These are phyloP conservation scores for Fusarium sp. DNA, from an alignment of 2,329 filamentous ascomycete species.

Conservation along the genomic window DNA sequence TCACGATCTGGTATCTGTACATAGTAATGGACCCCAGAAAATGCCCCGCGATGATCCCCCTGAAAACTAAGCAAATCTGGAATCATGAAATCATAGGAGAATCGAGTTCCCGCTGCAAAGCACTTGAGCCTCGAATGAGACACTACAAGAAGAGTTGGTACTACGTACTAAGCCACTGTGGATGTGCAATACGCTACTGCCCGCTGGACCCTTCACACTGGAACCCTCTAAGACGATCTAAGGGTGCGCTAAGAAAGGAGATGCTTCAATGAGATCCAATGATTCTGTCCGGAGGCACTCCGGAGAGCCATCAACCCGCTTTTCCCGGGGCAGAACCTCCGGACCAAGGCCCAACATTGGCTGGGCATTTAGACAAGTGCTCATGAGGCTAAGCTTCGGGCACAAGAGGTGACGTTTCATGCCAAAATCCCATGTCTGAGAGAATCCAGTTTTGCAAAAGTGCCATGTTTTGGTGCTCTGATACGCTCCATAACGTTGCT, in stretches of 20 bases:
- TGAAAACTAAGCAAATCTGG: constrained; percentile 13
- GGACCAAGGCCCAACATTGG: neutral
- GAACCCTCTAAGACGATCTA: constrained; percentile 14
- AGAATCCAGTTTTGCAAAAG: constrained; percentile 38
- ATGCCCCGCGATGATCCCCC: constrained; percentile 29
- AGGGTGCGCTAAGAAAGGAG: constrained; percentile 7
- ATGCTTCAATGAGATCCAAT: constrained; percentile 7
- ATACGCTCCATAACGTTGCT: neutral
- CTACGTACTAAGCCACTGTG: constrained; percentile 8
- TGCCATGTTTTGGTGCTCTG: constrained; percentile 32
- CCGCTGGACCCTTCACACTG: constrained; percentile 32
- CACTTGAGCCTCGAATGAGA: constrained; percentile 17
- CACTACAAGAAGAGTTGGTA: constrained; percentile 9
- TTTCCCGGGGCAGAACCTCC: constrained; percentile 34
- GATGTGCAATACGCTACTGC: constrained; percentile 25
- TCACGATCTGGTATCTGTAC: neutral
- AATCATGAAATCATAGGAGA: constrained; percentile 19
- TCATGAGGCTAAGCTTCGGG: constrained; percentile 14
- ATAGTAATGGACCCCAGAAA: neutral
- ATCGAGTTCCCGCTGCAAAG: constrained; percentile 6
- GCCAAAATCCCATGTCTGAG: constrained; percentile 33
- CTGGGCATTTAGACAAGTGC: neutral
- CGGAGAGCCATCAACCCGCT: neutral
- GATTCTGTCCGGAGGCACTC: neutral
- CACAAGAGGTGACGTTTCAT: constrained; percentile 24